Percentiles rank a stretch among this genome's conserved stretches.
Conservation (phyloP, 257 asterid species). For the Solanum chilense region DNA sequence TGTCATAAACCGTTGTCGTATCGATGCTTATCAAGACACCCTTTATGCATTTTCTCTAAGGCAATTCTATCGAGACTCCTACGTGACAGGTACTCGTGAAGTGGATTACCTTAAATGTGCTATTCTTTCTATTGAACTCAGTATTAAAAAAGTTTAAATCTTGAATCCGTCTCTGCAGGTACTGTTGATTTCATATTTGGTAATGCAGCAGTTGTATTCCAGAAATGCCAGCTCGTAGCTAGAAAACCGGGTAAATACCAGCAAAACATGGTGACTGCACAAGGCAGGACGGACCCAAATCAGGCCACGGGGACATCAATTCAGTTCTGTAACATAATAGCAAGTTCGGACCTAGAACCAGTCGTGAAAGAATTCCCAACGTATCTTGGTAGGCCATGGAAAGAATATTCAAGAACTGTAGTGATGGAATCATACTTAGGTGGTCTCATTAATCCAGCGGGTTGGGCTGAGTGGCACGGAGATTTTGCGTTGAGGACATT, state of each 20-base stretch:
- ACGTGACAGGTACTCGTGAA: slow-evolving; percentile 14
- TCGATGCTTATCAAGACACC: slow-evolving; percentile 51
- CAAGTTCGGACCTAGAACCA: slow-evolving; percentile 27
- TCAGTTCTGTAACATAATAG: slow-evolving; percentile 25
- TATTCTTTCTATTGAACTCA: too few relatives aligned
- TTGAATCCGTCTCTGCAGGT: background rate
- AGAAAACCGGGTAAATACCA: slow-evolving; percentile 29
- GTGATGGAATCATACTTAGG: slow-evolving; percentile 36
- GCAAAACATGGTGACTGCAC: slow-evolving; percentile 56
- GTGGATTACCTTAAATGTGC: too few relatives aligned
- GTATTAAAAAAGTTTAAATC: background rate
- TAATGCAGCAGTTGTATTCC: slow-evolving; percentile 44
- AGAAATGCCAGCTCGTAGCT: slow-evolving; percentile 29
- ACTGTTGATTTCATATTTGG: slow-evolving; percentile 60
- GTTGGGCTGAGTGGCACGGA: slow-evolving; percentile 45
- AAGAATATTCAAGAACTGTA: slow-evolving; percentile 40
- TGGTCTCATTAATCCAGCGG: slow-evolving; percentile 32
- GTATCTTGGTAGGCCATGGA: slow-evolving; percentile 59
- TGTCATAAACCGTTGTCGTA: slow-evolving; percentile 36
- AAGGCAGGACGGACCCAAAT: slow-evolving; percentile 46
- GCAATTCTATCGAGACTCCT: slow-evolving; percentile 45
- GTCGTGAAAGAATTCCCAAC: slow-evolving; percentile 18
- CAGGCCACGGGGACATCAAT: slow-evolving; percentile 51
- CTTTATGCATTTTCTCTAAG: slow-evolving; percentile 36
- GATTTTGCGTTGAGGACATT: slow-evolving; percentile 32